Evolutionary conservation across 768 basidiomycete genomes (phyloP).

Genomic region (Mycena albidolilacea): DNA sequence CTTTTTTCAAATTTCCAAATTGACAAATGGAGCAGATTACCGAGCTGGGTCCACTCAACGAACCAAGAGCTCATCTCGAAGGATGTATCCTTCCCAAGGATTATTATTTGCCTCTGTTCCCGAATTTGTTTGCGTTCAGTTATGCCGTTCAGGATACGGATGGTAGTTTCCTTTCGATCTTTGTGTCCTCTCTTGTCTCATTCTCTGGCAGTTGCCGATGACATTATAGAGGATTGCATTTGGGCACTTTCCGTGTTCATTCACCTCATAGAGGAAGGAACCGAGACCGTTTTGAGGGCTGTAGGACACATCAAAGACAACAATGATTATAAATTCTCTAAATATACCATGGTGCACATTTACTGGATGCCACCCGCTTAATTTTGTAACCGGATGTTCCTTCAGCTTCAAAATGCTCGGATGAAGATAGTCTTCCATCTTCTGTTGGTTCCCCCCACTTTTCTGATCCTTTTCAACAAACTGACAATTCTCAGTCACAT

Average conservation of each 20-base stretch:
- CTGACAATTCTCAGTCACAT: conserved; percentile 3
- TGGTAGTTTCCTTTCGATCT: conserved; percentile 21
- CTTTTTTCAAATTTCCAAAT: too few species aligned
- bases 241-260: conserved; percentile 42
- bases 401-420: conserved; percentile 25
- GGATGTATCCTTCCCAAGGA: too few species aligned
- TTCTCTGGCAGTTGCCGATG: conserved; percentile 36
- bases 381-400: not conserved
- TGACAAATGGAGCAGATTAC: too few species aligned
- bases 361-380: too few species aligned
- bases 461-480: not conserved
- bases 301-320: conserved; percentile 36
- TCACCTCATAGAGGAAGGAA: conserved; percentile 38
- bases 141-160: conserved; percentile 39
- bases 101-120: not conserved
- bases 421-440: conserved; percentile 7
- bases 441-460: not conserved
- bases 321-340: conserved; percentile 1
- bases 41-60: too few species aligned
- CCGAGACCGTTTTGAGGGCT: conserved; percentile 38
- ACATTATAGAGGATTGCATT: conserved; percentile 38
- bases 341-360: not conserved
- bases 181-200: not conserved
- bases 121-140: conserved; percentile 40
- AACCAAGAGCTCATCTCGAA: too few species aligned